Conservation (phyloP, 1,284 basidiomycete species). For the Ustilago lituana region DNA sequence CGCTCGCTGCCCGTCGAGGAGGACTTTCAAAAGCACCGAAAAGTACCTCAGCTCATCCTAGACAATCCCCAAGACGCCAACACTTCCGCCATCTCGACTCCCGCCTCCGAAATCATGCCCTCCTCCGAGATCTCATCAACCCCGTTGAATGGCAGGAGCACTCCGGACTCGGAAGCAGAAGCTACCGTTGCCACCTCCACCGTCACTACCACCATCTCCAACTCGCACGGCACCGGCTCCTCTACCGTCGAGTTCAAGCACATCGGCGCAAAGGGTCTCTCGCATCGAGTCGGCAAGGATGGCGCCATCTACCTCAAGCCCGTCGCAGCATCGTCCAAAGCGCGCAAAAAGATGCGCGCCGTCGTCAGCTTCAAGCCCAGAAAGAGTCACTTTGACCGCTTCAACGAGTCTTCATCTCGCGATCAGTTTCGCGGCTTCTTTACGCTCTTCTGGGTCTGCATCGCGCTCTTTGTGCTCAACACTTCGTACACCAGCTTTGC, state of each 20-base stretch:
- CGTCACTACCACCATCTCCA: slow-evolving; percentile 48
- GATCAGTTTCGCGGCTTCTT: slow-evolving; percentile 65
- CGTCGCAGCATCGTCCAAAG: slow-evolving; percentile 28
- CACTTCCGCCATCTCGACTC: slow-evolving; percentile 20
- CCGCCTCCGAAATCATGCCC: slow-evolving; percentile 23
- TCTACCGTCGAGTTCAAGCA: slow-evolving; percentile 44
- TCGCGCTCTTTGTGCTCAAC: slow-evolving; percentile 62
- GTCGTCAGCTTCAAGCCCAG: slow-evolving; percentile 57
- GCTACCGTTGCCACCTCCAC: slow-evolving; percentile 41
- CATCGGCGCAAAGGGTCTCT: slow-evolving; percentile 48
- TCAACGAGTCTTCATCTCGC: slow-evolving; percentile 43
- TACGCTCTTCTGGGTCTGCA: slow-evolving; percentile 65
- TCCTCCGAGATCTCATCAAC: slow-evolving; percentile 30
- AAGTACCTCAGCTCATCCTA: slow-evolving; percentile 17
- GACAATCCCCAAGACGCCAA: slow-evolving; percentile 11
- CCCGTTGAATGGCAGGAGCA: slow-evolving; percentile 14
- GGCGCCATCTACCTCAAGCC: slow-evolving; percentile 54
- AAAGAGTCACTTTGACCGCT: slow-evolving; percentile 54
- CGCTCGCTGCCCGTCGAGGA: slow-evolving; percentile 21
- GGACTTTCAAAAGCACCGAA: slow-evolving; percentile 31
- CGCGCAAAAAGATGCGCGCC: slow-evolving; percentile 53
- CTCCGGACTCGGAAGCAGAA: slow-evolving; percentile 40
- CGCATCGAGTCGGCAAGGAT: slow-evolving; percentile 47
- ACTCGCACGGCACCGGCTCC: slow-evolving; percentile 28
- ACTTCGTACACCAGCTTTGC: slow-evolving; percentile 56